Evolutionary conservation across 2,329 filamentous ascomycete species (phyloP).

Genomic region (Botrytis aclada): DNA sequence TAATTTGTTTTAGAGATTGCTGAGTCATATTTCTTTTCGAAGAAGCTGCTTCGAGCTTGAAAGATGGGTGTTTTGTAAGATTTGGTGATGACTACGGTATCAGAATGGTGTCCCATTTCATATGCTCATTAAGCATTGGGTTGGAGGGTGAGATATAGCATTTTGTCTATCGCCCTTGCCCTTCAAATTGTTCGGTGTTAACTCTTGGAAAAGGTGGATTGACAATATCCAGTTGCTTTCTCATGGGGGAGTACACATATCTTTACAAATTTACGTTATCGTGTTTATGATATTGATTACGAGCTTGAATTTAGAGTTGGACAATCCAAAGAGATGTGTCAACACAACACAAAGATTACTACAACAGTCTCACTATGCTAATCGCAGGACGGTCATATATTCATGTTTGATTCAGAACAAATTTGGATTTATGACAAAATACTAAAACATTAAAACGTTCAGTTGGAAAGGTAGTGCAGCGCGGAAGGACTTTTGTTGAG

Average conservation of each 20-base stretch:
- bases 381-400: background rate
- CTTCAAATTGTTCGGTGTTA: background rate
- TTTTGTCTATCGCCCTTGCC: background rate
- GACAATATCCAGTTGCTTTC: background rate
- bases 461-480: background rate
- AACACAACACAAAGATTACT: background rate
- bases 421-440: background rate
- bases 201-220: background rate
- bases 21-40: too few relatives aligned
- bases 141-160: background rate
- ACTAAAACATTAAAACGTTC: accelerated
- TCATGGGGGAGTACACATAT: background rate
- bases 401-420: background rate
- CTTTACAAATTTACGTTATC: background rate
- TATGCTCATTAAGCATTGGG: background rate
- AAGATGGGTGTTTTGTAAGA: background rate
- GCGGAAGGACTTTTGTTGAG: background rate
- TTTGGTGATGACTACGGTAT: background rate
- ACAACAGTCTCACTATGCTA: background rate
- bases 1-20: too few relatives aligned
- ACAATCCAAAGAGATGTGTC: background rate
- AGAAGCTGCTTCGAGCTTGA: background rate
- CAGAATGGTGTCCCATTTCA: background rate
- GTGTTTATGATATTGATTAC: background rate
- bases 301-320: background rate